Evolutionary conservation across 768 basidiomycete genomes (phyloP).

Genomic region (Boletus barrowsii): DNA sequence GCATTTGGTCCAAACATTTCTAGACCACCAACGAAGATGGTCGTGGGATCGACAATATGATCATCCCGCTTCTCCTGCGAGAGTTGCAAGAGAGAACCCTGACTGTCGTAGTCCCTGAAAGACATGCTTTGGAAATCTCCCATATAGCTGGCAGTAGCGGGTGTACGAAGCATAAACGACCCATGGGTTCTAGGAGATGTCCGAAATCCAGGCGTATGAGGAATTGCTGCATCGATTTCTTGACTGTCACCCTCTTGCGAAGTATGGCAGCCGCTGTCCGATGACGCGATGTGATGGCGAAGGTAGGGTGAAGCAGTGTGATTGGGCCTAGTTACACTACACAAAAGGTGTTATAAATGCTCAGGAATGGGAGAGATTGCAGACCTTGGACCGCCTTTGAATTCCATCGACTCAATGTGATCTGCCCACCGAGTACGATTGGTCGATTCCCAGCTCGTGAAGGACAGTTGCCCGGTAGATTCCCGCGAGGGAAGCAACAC

Average conservation of each 20-base stretch:
- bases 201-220: slow-evolving; percentile 44
- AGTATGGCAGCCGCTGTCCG: slow-evolving; percentile 16
- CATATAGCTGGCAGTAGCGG: slow-evolving; percentile 37
- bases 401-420: slow-evolving; percentile 11
- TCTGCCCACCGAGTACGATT: slow-evolving; percentile 22
- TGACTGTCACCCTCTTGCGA: slow-evolving; percentile 28
- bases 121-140: slow-evolving; percentile 33
- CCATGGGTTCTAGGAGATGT: slow-evolving; percentile 47
- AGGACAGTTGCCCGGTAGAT: slow-evolving; percentile 29
- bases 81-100: slow-evolving; percentile 18
- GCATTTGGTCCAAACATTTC: slow-evolving; percentile 58
- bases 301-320: slow-evolving; percentile 13
- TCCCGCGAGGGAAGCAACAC: slow-evolving; percentile 22
- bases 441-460: slow-evolving; percentile 25
- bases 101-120: slow-evolving; percentile 22
- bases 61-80: slow-evolving; percentile 28
- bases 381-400: slow-evolving; percentile 14
- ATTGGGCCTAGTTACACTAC: slow-evolving; percentile 12
- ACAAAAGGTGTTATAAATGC: slow-evolving; percentile 4
- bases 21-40: slow-evolving; percentile 76
- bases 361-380: background rate
- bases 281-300: slow-evolving; percentile 11
- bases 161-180: slow-evolving; percentile 49
- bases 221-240: slow-evolving; percentile 37
- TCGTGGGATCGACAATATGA: slow-evolving; percentile 57